These are phyloP conservation scores for Aschersonia sp. DNA, from an alignment of 2,329 filamentous ascomycete genomes.

Conservation along the genomic window DNA sequence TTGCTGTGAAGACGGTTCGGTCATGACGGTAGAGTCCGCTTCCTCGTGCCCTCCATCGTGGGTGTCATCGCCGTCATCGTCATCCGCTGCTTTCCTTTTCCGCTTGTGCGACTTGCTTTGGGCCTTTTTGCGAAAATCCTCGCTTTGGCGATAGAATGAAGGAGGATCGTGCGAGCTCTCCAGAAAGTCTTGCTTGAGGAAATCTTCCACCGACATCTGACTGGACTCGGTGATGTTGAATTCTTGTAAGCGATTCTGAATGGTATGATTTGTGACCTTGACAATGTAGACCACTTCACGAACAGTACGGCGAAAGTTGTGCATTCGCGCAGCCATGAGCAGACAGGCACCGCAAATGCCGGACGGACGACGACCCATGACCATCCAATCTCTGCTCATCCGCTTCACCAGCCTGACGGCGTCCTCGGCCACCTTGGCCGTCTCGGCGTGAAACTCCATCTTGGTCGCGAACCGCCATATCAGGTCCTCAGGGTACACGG, in stretches of 20 bases:
- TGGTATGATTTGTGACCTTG: conserved; percentile 88
- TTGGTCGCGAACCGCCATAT: conserved; percentile 85
- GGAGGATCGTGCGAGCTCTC: conserved; percentile 72
- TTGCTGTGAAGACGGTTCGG: conserved; percentile 4
- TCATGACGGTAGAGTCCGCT: not conserved
- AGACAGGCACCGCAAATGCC: conserved; percentile 90
- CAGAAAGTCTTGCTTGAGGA: conserved; percentile 56
- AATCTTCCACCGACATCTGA: conserved; percentile 75
- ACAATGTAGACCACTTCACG: conserved; percentile 96
- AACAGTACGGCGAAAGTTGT: conserved; percentile 88
- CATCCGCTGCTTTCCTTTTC: conserved; percentile 20
- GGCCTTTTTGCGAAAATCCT: conserved; percentile 41
- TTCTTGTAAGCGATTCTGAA: conserved; percentile 81
- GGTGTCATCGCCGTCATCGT: conserved; percentile 7
- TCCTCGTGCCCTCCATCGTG: conserved; percentile 4
- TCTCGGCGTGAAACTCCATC: conserved; percentile 76
- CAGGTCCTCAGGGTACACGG: conserved; percentile 75
- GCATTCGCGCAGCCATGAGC: conserved; percentile 91
- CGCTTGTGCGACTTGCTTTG: conserved; percentile 33
- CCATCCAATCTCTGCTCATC: conserved; percentile 97
- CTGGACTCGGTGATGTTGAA: conserved; percentile 81
- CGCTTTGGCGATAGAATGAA: conserved; percentile 55
- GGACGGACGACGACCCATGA: conserved; percentile 81
- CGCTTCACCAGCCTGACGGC: conserved; percentile 77
- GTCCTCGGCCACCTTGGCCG: conserved; percentile 74